Conservation (phyloP, 495 filamentous ascomycete species). For the Hypoxylon intermedium region DNA sequence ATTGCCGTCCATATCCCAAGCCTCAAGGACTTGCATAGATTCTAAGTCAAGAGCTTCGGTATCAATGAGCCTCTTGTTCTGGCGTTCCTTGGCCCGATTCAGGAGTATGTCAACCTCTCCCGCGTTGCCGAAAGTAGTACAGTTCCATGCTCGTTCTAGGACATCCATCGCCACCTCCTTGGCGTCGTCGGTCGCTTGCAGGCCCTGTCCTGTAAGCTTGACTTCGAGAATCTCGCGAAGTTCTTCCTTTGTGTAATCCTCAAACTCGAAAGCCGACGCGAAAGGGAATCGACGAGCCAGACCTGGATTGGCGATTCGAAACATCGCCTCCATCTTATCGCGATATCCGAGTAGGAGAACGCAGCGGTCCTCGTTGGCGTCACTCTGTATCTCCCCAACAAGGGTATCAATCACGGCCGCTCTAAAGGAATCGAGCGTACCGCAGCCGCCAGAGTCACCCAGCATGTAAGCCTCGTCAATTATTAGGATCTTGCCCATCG, state of each 20-base stretch:
- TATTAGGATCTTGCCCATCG: slow-evolving; percentile 75
- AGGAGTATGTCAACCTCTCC: slow-evolving; percentile 70
- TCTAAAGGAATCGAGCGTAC: slow-evolving; percentile 60
- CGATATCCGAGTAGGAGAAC: slow-evolving; percentile 79
- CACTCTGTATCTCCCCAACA: slow-evolving; percentile 76
- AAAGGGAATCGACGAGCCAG: slow-evolving; percentile 72
- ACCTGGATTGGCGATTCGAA: slow-evolving; percentile 78
- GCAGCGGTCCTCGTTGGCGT: slow-evolving; percentile 76
- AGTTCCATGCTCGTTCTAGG: slow-evolving; percentile 49
- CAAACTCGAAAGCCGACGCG: slow-evolving; percentile 67
- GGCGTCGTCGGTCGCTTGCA: slow-evolving; percentile 52
- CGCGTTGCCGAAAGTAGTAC: slow-evolving; percentile 54
- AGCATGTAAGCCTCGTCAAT: slow-evolving; percentile 76
- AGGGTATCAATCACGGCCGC: slow-evolving; percentile 74
- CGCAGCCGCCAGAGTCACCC: slow-evolving; percentile 27
- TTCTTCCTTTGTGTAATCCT: slow-evolving; percentile 68
- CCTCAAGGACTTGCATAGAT: no score
- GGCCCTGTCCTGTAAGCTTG: slow-evolving; percentile 59
- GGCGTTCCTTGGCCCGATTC: slow-evolving; percentile 60
- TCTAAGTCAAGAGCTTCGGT: no score
- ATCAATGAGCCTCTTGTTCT: slow-evolving; percentile 20
- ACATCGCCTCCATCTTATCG: slow-evolving; percentile 75
- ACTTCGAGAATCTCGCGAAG: slow-evolving; percentile 62
- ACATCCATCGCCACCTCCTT: slow-evolving; percentile 49
- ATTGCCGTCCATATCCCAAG: neutral